phyloP scores from a whole-genome alignment of 345 rosid species.

The Excoecaria cochinchinensis region DNA sequence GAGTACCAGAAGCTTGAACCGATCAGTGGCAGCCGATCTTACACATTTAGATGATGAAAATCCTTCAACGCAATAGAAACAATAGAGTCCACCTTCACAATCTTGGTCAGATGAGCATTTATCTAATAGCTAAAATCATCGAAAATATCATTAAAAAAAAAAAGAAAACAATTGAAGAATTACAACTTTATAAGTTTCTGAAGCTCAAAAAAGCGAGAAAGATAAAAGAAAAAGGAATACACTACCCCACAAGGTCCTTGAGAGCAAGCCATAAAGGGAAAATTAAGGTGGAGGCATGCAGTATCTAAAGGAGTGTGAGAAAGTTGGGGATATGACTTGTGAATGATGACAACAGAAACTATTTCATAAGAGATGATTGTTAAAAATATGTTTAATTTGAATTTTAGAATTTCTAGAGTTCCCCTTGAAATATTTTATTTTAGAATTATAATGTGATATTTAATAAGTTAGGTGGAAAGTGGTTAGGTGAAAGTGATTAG shows the following conservation, averaged over 20 bases:
- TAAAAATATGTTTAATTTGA: too few relatives aligned
- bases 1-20: constrained; percentile 60
- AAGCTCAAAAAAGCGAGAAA: not conserved
- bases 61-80: constrained; percentile 48
- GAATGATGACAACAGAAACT: not conserved
- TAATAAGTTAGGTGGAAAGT: too few relatives aligned
- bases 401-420: too few relatives aligned
- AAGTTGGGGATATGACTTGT: not conserved
- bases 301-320: not conserved
- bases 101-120: constrained; percentile 55
- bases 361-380: too few relatives aligned
- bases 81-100: constrained; percentile 56
- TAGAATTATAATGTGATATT: too few relatives aligned
- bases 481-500: too few relatives aligned
- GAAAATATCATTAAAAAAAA: not conserved
- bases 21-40: constrained; percentile 48
- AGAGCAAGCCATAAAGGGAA: constrained; percentile 25
- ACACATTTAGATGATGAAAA: constrained; percentile 53
- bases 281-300: not conserved
- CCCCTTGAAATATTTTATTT: too few relatives aligned
- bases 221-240: not conserved
- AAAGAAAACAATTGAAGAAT: not conserved
- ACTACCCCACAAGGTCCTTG: constrained; percentile 49
- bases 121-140: constrained; percentile 39
- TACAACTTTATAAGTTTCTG: too few relatives aligned